These are phyloP conservation scores for Geotrichum restrictum DNA, from an alignment of 1,139 yeast genomes.

Conservation along the genomic window DNA sequence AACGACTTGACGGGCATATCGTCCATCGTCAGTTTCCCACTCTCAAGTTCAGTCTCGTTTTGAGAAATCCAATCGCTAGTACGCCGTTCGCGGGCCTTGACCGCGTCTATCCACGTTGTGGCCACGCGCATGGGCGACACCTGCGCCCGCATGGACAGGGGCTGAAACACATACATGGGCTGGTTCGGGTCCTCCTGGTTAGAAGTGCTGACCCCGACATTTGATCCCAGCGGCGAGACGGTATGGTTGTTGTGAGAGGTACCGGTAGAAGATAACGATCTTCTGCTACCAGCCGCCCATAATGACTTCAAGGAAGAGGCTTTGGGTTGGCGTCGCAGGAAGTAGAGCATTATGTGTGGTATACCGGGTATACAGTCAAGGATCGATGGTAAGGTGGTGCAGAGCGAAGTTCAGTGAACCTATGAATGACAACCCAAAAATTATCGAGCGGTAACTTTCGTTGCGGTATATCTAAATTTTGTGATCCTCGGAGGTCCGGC, in stretches of 20 bases:
- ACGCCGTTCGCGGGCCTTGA: conserved; percentile 68
- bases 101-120: conserved; percentile 78
- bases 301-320: too few species aligned
- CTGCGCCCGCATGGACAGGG: conserved; percentile 34
- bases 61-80: conserved; percentile 53
- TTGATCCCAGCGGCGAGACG: conserved; percentile 3
- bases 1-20: conserved; percentile 42
- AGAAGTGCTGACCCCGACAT: conserved; percentile 1
- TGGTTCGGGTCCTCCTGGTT: neutral
- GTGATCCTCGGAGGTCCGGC: too few species aligned
- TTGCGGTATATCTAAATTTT: too few species aligned
- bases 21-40: conserved; percentile 14
- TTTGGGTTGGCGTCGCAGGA: too few species aligned
- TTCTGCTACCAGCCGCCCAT: neutral
- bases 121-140: conserved; percentile 40
- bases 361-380: too few species aligned
- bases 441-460: too few species aligned
- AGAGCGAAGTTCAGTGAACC: too few species aligned
- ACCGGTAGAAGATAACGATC: neutral
- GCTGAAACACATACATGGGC: conserved; percentile 34
- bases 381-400: too few species aligned
- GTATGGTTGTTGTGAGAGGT: neutral
- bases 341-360: too few species aligned
- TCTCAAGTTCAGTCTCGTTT: conserved; percentile 24
- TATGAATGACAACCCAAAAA: too few species aligned